These are phyloP conservation scores for Mucor irregularis DNA, from an alignment of 371 early-diverging fungal genomes.

Conservation along the genomic window DNA sequence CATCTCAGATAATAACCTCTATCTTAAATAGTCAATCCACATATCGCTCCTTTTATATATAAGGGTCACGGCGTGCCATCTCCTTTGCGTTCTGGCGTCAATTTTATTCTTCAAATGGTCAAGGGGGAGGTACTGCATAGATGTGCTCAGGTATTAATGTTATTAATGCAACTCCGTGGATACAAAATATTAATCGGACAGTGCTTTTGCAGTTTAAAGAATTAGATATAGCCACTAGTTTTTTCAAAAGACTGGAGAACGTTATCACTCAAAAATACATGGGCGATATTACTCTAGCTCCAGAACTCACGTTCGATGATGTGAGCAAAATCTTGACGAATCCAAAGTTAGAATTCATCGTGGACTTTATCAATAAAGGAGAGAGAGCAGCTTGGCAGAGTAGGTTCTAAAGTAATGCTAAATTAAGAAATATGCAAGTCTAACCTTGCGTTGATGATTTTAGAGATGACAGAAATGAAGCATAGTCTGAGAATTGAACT, in stretches of 20 bases:
- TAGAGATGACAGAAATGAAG: conserved; percentile 77
- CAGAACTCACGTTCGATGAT: conserved; percentile 55
- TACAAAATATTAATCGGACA: not conserved
- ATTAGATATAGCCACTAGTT: conserved; percentile 54
- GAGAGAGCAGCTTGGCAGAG: conserved; percentile 80
- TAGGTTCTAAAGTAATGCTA: conserved; percentile 7
- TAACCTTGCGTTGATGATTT: not conserved
- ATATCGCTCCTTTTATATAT: conserved; percentile 77
- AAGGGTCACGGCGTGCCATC: conserved; percentile 53
- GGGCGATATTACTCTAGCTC: conserved; percentile 84
- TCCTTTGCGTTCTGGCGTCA: conserved; percentile 40
- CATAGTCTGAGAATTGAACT: conserved; percentile 79
- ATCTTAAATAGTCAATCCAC: conserved; percentile 69
- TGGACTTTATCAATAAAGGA: conserved; percentile 56
- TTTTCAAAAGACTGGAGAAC: conserved; percentile 59
- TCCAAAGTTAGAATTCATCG: conserved; percentile 47
- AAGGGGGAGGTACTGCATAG: conserved; percentile 71
- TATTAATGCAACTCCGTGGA: not conserved
- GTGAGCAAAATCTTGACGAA: conserved; percentile 58
- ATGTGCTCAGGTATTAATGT: conserved; percentile 61
- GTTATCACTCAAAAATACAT: conserved; percentile 77
- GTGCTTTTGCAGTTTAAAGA: conserved; percentile 26
- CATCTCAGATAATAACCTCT: no score
- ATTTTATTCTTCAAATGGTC: conserved; percentile 55
- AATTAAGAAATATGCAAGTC: not conserved